Conservation (phyloP, 805 yeast genomes). For the Lipomyces starkeyi region DNA sequence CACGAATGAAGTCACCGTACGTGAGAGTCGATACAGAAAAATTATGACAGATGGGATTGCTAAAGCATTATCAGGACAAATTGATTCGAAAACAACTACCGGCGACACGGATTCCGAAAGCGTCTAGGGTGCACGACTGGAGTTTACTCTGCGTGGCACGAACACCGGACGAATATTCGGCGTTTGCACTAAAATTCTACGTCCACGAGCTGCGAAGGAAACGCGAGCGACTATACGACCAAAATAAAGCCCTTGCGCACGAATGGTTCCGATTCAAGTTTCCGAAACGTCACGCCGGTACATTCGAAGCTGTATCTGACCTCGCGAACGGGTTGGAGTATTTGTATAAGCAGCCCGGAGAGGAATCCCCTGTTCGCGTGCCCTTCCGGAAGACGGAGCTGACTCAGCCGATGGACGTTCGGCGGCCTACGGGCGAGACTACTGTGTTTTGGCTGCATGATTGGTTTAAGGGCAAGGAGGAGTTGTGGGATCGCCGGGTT, state of each 20-base stretch:
- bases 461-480: slow-evolving; percentile 33
- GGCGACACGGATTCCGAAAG: slow-evolving; percentile 24
- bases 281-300: slow-evolving; percentile 30
- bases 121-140: slow-evolving; percentile 32
- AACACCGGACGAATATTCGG: slow-evolving; percentile 20
- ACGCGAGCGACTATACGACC: slow-evolving; percentile 32
- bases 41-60: neutral
- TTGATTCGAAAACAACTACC: slow-evolving; percentile 26
- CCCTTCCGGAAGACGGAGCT: neutral
- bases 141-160: slow-evolving; percentile 32
- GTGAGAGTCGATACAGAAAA: neutral
- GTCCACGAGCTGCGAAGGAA: slow-evolving; percentile 31
- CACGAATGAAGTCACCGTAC: slow-evolving; percentile 27
- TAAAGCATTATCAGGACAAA: slow-evolving; percentile 15
- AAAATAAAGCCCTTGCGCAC: slow-evolving; percentile 12
- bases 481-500: slow-evolving; percentile 25
- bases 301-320: slow-evolving; percentile 36
- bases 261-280: slow-evolving; percentile 25
- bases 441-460: slow-evolving; percentile 33
- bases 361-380: slow-evolving; percentile 7
- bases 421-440: slow-evolving; percentile 26
- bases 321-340: slow-evolving; percentile 34
- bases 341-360: slow-evolving; percentile 27
- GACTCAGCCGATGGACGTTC: slow-evolving; percentile 30
- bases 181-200: slow-evolving; percentile 17